phyloP scores from a whole-genome alignment of 208 protist species.

The Cochliopodium minus region DNA sequence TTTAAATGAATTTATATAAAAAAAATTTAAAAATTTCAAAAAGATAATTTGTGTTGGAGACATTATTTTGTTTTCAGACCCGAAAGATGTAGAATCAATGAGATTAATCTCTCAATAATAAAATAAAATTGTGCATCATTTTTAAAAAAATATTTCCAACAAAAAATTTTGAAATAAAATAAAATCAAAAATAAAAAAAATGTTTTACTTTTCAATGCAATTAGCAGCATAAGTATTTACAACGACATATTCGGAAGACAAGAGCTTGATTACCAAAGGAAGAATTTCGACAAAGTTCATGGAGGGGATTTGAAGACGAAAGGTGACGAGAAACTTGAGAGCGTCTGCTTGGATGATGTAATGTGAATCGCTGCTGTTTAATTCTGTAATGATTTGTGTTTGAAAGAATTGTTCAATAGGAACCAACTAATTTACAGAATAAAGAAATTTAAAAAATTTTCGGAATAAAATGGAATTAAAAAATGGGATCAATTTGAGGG shows the following conservation, averaged over 20 bases:
- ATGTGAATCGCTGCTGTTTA: conserved; percentile 28
- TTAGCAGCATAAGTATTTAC: conserved; percentile 75
- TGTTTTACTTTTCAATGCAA: conserved; percentile 57
- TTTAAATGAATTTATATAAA: too few species aligned
- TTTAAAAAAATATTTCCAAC: too few species aligned
- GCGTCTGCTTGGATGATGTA: conserved; percentile 76
- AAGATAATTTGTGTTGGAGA: too few species aligned
- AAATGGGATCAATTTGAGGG: too few species aligned
- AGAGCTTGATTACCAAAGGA: conserved; percentile 39
- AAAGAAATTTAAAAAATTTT: not conserved
- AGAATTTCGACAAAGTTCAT: conserved; percentile 35
- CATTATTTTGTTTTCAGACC: too few species aligned
- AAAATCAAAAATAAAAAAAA: too few species aligned
- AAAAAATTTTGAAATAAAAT: too few species aligned
- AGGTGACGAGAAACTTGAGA: conserved; percentile 75
- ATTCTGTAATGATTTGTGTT: conserved; percentile 57
- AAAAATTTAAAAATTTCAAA: too few species aligned
- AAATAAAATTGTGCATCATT: too few species aligned
- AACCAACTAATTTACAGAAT: conserved; percentile 43
- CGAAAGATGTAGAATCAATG: too few species aligned
- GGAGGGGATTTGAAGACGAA: conserved; percentile 59
- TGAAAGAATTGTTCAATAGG: conserved; percentile 61
- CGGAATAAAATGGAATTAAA: conserved; percentile 5
- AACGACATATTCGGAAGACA: conserved; percentile 47
- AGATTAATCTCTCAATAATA: too few species aligned